A percentile compares a stretch with the other conserved stretches of the same genome.
Conservation (phyloP, 306 rosid genomes). For the Phaseolus lunatus region DNA sequence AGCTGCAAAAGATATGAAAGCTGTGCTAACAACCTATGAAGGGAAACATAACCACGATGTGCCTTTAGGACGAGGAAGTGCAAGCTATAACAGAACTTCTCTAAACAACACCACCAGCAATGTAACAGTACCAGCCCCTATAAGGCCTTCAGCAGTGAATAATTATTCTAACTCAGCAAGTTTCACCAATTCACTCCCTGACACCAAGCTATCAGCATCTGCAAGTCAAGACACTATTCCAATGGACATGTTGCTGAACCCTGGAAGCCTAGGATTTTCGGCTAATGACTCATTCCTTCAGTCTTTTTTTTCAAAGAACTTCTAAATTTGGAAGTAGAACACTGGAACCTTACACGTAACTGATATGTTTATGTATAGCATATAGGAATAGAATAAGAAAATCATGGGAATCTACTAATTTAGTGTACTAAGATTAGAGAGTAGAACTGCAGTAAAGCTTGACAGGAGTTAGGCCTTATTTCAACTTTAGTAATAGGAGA, state of each 20-base stretch:
- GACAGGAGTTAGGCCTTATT: conserved; percentile 25
- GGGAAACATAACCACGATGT: conserved; percentile 83
- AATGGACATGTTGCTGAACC: conserved; percentile 31
- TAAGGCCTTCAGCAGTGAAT: conserved; percentile 48
- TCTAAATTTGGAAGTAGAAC: not conserved
- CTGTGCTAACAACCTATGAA: conserved; percentile 87
- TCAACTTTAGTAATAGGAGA: conserved; percentile 4
- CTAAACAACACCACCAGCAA: conserved; percentile 12
- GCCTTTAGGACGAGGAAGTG: conserved; percentile 69
- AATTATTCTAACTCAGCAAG: conserved; percentile 35
- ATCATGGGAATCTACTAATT: not conserved
- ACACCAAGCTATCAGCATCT: conserved; percentile 26
- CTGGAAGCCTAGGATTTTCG: conserved; percentile 21
- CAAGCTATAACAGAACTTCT: conserved; percentile 39
- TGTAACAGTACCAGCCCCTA: conserved; percentile 16
- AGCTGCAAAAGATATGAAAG: conserved; percentile 68
- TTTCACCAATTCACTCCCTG: conserved; percentile 40
- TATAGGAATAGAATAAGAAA: conserved; percentile 37
- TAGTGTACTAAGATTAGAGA: conserved; percentile 22
- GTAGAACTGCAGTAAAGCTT: conserved; percentile 2
- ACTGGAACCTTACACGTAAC: not conserved
- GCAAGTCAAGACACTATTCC: conserved; percentile 39
- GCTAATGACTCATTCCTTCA: conserved; percentile 44
- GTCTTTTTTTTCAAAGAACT: conserved; percentile 46
- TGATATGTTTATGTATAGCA: conserved; percentile 15